Base-by-base conservation (phyloP, 768 basidiomycete species). In the Suillus fuscotomentosus region DNA sequence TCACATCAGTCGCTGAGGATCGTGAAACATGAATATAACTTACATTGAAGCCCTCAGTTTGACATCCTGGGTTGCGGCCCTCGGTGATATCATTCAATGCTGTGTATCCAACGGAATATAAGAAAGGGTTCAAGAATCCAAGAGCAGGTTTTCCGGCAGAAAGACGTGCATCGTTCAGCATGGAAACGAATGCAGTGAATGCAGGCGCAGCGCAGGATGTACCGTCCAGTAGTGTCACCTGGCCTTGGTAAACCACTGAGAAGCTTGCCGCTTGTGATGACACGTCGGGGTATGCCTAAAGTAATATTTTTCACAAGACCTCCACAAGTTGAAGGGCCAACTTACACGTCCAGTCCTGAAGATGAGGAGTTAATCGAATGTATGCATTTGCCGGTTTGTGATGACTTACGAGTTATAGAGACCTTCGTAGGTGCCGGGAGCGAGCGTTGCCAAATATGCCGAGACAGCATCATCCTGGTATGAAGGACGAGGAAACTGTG, bases 121-220 rank as follows among this genome's bases (percentile, higher is more conserved):
- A 62, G 60, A 87, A 77, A 3, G 87, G 88, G 72, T 90, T 90
- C 65, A 91, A 76, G 76, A 89, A 89, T 0, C 89, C 89, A n/a
- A 90, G 75, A 27, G 87, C 62, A 10, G 74, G 68, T 56, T 77
- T 73, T 0, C 78, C 76, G 0, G 76, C 76, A 3, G 75, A 73
- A 36, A 88, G 70, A 11, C 86, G 82, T 3, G 82, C 86, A 63
- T 90, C 88, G 60, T 90, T 90, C 59, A 91, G 74, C 66, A 91
- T 80, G 2, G 88, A 81, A 22, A 90, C 77, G 60, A 91, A 77
- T 31, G 82, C 85, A 13, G 89, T 81, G 64, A 92, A 88, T 0
- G 88, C 81, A 0, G 90, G 90, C 8, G 87, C 70, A 2, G 89
- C 72, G 0, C 87, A 87, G 17, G 88, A 90, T 2, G 91, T 92